Evolutionary conservation across 176 grass and related monocot species (phyloP).

Genomic region (Paspalum notatum): DNA sequence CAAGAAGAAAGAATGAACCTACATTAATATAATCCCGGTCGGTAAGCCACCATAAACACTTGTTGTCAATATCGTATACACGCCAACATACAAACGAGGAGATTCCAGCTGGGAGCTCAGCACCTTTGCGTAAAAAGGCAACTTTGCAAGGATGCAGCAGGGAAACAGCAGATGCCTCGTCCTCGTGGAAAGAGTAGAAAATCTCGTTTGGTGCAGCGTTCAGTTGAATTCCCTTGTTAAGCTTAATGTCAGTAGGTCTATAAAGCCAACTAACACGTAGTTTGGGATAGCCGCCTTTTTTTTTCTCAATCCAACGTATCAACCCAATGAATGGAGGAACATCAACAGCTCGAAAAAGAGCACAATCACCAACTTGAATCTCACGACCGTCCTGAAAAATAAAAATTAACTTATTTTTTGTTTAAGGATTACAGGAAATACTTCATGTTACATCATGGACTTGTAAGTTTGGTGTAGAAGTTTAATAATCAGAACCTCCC

Average conservation of each 20-base stretch:
- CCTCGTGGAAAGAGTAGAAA: constrained; percentile 87
- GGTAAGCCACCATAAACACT: constrained; percentile 85
- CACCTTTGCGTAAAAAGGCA: constrained; percentile 75
- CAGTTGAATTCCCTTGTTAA: constrained; percentile 62
- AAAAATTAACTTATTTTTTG: constrained; percentile 6
- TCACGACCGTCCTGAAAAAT: constrained; percentile 73
- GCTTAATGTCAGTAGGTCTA: constrained; percentile 72
- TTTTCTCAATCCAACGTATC: constrained; percentile 73
- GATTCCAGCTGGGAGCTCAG: constrained; percentile 65
- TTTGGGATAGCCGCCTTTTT: constrained; percentile 53
- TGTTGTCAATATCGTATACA: constrained; percentile 84
- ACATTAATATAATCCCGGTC: constrained; percentile 88
- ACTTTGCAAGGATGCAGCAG: constrained; percentile 89
- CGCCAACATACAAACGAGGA: constrained; percentile 87
- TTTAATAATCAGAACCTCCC: neutral
- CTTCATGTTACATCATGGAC: neutral
- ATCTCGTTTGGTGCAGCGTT: constrained; percentile 77
- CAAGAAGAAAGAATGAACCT: constrained; percentile 29
- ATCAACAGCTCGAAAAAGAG: constrained; percentile 63
- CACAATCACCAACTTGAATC: constrained; percentile 72
- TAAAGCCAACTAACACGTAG: constrained; percentile 86
- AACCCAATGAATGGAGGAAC: constrained; percentile 79
- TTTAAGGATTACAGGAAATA: constrained; percentile 3
- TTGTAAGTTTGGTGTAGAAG: neutral
- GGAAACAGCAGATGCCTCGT: constrained; percentile 65